Percentiles rank a stretch among this genome's conserved stretches.
Evolutionary conservation across 352 stramenopile genomes (phyloP).

Genomic region (Globisporangium viniferum): DNA sequence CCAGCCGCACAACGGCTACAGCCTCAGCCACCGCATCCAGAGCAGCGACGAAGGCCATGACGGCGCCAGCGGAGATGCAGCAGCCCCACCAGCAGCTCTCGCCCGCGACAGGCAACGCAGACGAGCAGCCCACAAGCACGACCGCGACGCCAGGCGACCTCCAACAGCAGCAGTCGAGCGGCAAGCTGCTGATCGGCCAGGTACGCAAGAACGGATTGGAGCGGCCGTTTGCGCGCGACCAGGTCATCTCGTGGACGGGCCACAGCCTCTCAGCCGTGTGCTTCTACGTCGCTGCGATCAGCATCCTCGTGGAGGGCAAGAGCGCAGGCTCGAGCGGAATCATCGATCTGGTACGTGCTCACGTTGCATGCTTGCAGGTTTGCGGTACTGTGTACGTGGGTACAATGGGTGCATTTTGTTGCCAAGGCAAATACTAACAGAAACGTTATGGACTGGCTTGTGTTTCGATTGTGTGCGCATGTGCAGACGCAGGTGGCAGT

Average conservation of each 20-base stretch:
- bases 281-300: conserved; percentile 50
- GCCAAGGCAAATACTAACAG: background rate
- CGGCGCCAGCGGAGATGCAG: conserved; percentile 1
- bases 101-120: background rate
- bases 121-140: background rate
- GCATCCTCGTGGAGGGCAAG: conserved; percentile 19
- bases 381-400: background rate
- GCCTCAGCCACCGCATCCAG: background rate
- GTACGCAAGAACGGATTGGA: conserved; percentile 72
- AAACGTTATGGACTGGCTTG: conserved; percentile 9
- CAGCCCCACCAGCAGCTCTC: background rate
- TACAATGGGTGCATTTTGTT: background rate
- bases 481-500: conserved; percentile 51
- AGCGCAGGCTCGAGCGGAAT: conserved; percentile 3
- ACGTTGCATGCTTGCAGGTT: background rate
- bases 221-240: conserved; percentile 68
- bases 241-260: conserved; percentile 69
- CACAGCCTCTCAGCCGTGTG: conserved; percentile 60
- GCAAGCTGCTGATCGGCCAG: conserved; percentile 25
- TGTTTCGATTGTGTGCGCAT: background rate
- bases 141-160: background rate
- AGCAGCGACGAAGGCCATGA: background rate
- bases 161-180: background rate
- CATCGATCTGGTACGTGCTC: conserved; percentile 14
- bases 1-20: background rate